Percentiles rank a stretch among this genome's conserved stretches.
These are phyloP conservation scores for Pyracantha coccinea DNA, from an alignment of 331 rosid species.

Conservation along the genomic window DNA sequence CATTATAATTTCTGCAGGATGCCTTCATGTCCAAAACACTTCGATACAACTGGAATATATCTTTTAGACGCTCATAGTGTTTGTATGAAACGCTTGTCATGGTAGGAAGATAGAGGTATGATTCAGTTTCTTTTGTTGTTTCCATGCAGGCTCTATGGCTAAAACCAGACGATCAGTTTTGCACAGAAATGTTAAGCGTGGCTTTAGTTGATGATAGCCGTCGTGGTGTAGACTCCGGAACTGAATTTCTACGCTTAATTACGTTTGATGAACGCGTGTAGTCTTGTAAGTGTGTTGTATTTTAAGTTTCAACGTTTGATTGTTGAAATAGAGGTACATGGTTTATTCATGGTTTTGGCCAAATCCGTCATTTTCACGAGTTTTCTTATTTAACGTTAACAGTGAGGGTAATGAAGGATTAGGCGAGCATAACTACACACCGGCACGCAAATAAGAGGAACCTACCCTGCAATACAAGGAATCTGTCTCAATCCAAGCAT, in stretches of 20 bases:
- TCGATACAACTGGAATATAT: not conserved
- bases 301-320: not conserved
- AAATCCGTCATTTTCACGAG: not conserved
- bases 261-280: not conserved
- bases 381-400: too few species aligned
- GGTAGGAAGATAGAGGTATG: not conserved
- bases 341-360: not conserved
- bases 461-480: too few species aligned
- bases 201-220: constrained; percentile 78
- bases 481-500: too few species aligned
- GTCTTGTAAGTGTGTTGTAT: not conserved
- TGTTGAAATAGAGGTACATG: not conserved
- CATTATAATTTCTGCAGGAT: not conserved
- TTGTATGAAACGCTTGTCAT: not conserved
- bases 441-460: too few species aligned
- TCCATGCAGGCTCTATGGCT: constrained; percentile 73
- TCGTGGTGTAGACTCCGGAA: constrained; percentile 25
- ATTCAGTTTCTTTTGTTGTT: constrained; percentile 14
- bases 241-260: constrained; percentile 26
- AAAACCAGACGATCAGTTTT: constrained; percentile 79
- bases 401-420: too few species aligned
- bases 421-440: too few species aligned
- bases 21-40: not conserved
- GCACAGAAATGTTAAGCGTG: constrained; percentile 81
- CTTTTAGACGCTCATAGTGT: not conserved